These are phyloP conservation scores for Paraurostyla sp. DNA, from an alignment of 73 alveolate species.

Conservation along the genomic window DNA sequence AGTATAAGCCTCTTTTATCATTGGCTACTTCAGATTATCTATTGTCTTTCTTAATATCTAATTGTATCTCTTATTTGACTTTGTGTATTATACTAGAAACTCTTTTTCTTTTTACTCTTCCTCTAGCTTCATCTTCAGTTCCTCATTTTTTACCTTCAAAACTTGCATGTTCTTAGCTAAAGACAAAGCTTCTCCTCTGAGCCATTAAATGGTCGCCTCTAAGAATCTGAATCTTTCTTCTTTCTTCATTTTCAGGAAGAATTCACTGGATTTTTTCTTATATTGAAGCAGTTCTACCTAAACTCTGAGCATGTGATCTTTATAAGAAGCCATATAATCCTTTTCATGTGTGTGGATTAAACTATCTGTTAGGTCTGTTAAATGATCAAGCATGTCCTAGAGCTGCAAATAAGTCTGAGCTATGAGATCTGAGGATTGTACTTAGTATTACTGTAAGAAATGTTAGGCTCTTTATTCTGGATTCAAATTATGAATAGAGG, in stretches of 20 bases:
- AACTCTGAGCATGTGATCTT: conserved; percentile 67
- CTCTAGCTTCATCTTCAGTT: neutral
- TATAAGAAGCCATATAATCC: conserved; percentile 58
- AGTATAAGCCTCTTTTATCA: neutral
- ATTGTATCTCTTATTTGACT: conserved; percentile 57
- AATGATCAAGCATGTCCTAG: neutral
- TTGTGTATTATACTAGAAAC: neutral
- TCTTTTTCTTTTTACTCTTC: neutral
- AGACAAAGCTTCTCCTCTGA: conserved; percentile 15
- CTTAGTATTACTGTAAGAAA: neutral
- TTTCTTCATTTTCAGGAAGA: conserved; percentile 25
- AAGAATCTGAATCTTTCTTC: conserved; percentile 54
- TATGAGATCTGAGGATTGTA: neutral
- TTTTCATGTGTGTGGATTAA: conserved; percentile 48
- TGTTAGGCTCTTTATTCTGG: conserved; percentile 21
- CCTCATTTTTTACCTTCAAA: neutral
- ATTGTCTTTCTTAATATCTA: neutral
- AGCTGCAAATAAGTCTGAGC: conserved; percentile 1
- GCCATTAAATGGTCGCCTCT: conserved; percentile 31
- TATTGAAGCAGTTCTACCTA: conserved; percentile 26
- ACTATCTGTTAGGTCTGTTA: conserved; percentile 2
- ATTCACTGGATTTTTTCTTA: conserved; percentile 44
- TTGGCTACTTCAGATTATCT: conserved; percentile 33
- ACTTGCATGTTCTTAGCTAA: conserved; percentile 26
- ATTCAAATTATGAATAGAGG: no score